Evolutionary conservation across 2,329 filamentous ascomycete species (phyloP).

Genomic region (Dichotomopilus funicola): DNA sequence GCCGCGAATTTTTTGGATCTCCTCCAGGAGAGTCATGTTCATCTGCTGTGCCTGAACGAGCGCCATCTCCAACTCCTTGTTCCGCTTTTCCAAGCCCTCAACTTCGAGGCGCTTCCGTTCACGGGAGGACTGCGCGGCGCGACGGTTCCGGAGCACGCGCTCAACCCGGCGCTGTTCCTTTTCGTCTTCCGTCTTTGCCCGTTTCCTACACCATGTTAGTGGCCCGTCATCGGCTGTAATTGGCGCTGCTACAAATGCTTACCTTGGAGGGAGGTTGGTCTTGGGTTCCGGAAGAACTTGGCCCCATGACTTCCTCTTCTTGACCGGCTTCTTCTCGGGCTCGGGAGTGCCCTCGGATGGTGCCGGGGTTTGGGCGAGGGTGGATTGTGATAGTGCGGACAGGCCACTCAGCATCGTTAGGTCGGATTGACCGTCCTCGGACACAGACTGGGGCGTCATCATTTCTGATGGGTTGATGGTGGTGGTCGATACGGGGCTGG

Average conservation of each 20-base stretch:
- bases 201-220: conserved; percentile 56
- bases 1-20: conserved; percentile 44
- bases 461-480: conserved; percentile 43
- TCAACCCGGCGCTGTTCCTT: conserved; percentile 98
- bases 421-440: conserved; percentile 29
- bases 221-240: not conserved
- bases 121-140: conserved; percentile 90
- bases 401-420: conserved; percentile 24
- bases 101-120: conserved; percentile 87
- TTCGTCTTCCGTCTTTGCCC: conserved; percentile 96
- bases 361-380: conserved; percentile 11
- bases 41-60: conserved; percentile 54
- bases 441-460: conserved; percentile 41
- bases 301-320: conserved; percentile 98
- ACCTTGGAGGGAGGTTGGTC: conserved; percentile 86
- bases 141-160: conserved; percentile 91
- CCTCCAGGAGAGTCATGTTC: conserved; percentile 42
- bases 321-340: conserved; percentile 64
- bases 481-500: conserved; percentile 27
- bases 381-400: conserved; percentile 6
- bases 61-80: conserved; percentile 61
- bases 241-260: conserved; percentile 2
- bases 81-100: conserved; percentile 73
- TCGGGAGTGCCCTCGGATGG: conserved; percentile 20
- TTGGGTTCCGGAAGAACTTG: conserved; percentile 95